phyloP scores from a whole-genome alignment of 2,329 filamentous ascomycete genomes.

The Ophiostoma novo-ulmi region DNA sequence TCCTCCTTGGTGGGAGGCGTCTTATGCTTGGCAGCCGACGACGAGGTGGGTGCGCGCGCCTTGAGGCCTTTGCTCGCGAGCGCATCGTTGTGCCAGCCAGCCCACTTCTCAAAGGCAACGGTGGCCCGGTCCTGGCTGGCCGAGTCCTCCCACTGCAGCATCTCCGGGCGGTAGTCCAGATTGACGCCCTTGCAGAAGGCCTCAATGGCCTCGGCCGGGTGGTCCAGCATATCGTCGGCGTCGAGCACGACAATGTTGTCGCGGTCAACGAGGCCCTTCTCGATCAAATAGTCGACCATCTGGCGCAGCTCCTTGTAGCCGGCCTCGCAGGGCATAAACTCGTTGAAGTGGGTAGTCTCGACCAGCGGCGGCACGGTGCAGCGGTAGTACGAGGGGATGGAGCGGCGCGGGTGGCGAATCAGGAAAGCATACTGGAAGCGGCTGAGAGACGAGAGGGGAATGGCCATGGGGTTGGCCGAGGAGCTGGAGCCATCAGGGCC shows the following conservation, averaged over 20 bases:
- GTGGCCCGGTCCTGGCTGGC: conserved; percentile 64
- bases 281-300: conserved; percentile 78
- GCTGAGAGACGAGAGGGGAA: conserved; percentile 68
- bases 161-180: conserved; percentile 66
- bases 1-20: conserved; percentile 45
- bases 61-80: conserved; percentile 74
- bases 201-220: conserved; percentile 68
- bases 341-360: conserved; percentile 73
- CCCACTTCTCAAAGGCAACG: conserved; percentile 90
- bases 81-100: conserved; percentile 92
- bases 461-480: conserved; percentile 70
- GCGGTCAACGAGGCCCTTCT: conserved; percentile 65
- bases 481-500: conserved; percentile 43
- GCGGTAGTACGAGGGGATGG: conserved; percentile 89
- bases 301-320: conserved; percentile 84
- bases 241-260: conserved; percentile 77
- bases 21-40: conserved; percentile 40
- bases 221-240: conserved; percentile 87
- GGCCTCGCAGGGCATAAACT: conserved; percentile 83
- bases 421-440: conserved; percentile 93
- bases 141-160: conserved; percentile 80
- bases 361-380: conserved; percentile 87
- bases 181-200: conserved; percentile 78
- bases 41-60: conserved; percentile 50
- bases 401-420: conserved; percentile 88